phyloP scores from a whole-genome alignment of 1,284 basidiomycete genomes.

The Athelia psychrophila region DNA sequence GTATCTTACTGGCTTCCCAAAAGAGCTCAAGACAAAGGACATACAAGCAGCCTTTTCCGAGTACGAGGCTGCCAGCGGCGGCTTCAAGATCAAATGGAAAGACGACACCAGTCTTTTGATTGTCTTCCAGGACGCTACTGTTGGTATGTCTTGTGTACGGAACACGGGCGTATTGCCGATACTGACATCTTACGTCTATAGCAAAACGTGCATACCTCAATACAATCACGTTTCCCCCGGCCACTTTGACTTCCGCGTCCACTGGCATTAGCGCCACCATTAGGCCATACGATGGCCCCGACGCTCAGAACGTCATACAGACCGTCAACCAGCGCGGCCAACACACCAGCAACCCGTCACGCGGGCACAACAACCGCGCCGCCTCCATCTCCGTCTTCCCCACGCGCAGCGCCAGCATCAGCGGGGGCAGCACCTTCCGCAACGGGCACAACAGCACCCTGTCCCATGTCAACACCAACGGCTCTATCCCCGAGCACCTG shows the following conservation, averaged over 20 bases:
- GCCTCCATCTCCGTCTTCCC: constrained; percentile 68
- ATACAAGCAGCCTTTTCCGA: constrained; percentile 90
- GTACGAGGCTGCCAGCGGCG: constrained; percentile 85
- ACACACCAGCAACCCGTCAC: constrained; percentile 57
- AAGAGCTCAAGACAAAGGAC: constrained; percentile 96
- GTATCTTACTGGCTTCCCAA: constrained; percentile 86
- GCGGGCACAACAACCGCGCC: constrained; percentile 67
- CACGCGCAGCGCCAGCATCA: constrained; percentile 37
- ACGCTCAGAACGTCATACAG: constrained; percentile 88
- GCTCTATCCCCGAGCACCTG: constrained; percentile 51
- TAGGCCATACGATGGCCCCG: constrained; percentile 91
- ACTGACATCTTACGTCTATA: constrained; percentile 15
- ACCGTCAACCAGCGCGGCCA: constrained; percentile 76
- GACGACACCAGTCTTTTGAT: constrained; percentile 96
- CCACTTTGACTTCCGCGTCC: constrained; percentile 58
- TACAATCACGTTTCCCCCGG: constrained; percentile 79
- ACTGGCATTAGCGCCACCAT: constrained; percentile 62
- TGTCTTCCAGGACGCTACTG: constrained; percentile 85
- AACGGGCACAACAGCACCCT: constrained; percentile 21
- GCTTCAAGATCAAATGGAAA: constrained; percentile 99
- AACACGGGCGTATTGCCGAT: constrained; percentile 8
- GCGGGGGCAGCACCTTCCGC: constrained; percentile 34
- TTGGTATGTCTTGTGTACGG: constrained; percentile 55
- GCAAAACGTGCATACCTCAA: constrained; percentile 92
- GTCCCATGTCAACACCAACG: constrained; percentile 28